Conservation (phyloP, 345 rosid species). For the Cardamine resedifolia region DNA sequence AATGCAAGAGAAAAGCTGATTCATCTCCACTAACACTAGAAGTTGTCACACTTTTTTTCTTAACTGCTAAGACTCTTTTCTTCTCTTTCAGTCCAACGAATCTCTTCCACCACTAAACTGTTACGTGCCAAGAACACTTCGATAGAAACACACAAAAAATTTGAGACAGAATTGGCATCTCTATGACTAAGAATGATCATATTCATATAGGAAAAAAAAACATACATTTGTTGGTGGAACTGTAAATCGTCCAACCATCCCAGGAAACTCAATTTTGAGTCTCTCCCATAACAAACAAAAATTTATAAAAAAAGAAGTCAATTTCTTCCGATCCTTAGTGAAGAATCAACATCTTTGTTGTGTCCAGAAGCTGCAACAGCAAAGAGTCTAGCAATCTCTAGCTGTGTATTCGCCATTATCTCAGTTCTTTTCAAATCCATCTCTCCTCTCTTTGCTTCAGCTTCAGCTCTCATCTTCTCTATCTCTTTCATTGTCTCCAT, state of each 20-base stretch:
- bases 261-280: background rate
- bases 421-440: constrained; percentile 89
- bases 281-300: background rate
- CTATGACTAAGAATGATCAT: background rate
- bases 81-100: background rate
- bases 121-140: background rate
- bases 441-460: constrained; percentile 80
- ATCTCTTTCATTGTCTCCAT: constrained; percentile 87
- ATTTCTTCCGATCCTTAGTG: constrained; percentile 79
- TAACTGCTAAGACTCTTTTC: background rate
- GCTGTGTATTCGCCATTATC: constrained; percentile 84
- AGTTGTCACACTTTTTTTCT: background rate
- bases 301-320: constrained; percentile 23
- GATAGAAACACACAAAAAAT: background rate
- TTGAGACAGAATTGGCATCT: background rate
- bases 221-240: constrained; percentile 15
- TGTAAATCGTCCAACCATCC: background rate
- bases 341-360: constrained; percentile 69
- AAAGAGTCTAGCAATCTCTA: constrained; percentile 85
- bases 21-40: constrained; percentile 2
- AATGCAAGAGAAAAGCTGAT: background rate
- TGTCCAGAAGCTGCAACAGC: constrained; percentile 46
- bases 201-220: constrained; percentile 1
- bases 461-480: constrained; percentile 88
- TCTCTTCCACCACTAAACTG: background rate